These are phyloP conservation scores for Phytopythium delawarense DNA, from an alignment of 352 stramenopile genomes.

Conservation along the genomic window DNA sequence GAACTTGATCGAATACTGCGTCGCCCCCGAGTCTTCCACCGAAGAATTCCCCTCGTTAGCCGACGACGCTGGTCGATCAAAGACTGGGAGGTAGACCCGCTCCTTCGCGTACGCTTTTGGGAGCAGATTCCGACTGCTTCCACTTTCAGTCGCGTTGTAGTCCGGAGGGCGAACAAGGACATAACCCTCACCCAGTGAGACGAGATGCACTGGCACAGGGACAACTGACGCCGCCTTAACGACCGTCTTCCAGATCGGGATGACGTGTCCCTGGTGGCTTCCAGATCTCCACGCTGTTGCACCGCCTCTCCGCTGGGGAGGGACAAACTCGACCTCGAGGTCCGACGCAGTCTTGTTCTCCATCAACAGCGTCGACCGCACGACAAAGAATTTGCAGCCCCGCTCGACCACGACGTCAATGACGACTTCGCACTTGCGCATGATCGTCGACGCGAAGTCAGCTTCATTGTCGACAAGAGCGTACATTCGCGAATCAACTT, in stretches of 20 bases:
- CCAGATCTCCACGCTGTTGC: slow-evolving; percentile 30
- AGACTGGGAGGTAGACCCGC: slow-evolving; percentile 60
- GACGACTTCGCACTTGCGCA: slow-evolving; percentile 80
- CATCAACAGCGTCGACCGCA: slow-evolving; percentile 72
- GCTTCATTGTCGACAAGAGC: slow-evolving; percentile 62
- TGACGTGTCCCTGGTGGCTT: slow-evolving; percentile 29
- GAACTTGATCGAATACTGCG: slow-evolving; percentile 68
- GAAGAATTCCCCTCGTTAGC: slow-evolving; percentile 26
- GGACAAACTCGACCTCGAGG: slow-evolving; percentile 83
- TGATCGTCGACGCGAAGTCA: slow-evolving; percentile 32
- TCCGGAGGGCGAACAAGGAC: slow-evolving; percentile 69
- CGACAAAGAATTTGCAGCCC: slow-evolving; percentile 86
- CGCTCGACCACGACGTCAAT: slow-evolving; percentile 83
- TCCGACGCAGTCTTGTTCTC: slow-evolving; percentile 84
- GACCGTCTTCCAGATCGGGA: slow-evolving; percentile 64
- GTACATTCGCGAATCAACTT: slow-evolving; percentile 83
- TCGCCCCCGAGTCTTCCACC: slow-evolving; percentile 26
- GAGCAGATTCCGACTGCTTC: slow-evolving; percentile 14
- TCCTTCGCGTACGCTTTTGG: slow-evolving; percentile 77
- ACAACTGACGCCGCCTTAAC: slow-evolving; percentile 56
- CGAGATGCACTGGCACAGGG: slow-evolving; percentile 69
- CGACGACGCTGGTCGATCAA: slow-evolving; percentile 39
- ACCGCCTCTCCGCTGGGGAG: slow-evolving; percentile 34
- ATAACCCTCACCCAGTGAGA: slow-evolving; percentile 64
- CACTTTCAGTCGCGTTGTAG: slow-evolving; percentile 31